phyloP scores from a whole-genome alignment of 1,139 yeast species.

The Candida smagusa region DNA sequence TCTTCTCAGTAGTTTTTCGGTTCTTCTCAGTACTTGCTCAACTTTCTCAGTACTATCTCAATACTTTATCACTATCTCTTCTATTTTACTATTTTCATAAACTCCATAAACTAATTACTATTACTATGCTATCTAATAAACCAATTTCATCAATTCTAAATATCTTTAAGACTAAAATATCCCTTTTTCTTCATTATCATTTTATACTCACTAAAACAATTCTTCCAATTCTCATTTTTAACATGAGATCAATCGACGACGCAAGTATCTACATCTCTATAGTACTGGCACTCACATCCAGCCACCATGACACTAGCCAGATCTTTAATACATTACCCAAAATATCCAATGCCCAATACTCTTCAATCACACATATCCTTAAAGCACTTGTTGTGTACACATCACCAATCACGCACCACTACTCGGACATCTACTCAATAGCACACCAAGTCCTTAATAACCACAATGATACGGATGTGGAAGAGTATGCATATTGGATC shows the following conservation, averaged over 20 bases:
- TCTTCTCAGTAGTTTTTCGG: no score
- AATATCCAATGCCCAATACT: conserved; percentile 4
- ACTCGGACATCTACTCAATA: conserved; percentile 4
- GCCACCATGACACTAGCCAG: conserved; percentile 1
- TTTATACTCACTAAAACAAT: no score
- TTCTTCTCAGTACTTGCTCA: no score
- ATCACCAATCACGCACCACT: conserved; percentile 6
- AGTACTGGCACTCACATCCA: conserved; percentile 5
- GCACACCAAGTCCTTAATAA: conserved; percentile 3
- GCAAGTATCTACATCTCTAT: conserved; percentile 3
- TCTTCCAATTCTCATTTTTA: neutral
- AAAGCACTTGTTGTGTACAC: conserved; percentile 6
- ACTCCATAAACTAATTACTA: no score
- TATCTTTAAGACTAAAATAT: no score
- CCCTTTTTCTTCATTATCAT: no score
- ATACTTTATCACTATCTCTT: no score
- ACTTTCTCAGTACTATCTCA: no score
- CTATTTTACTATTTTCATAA: no score
- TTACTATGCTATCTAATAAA: no score
- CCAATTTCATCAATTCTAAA: no score
- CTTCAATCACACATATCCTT: conserved; percentile 4
- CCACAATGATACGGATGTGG: conserved; percentile 14
- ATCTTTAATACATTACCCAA: conserved; percentile 2
- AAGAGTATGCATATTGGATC: conserved; percentile 22
- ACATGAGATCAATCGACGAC: conserved; percentile 2